Conservation (phyloP, 495 filamentous ascomycete species). For the Lichina pygmaea region DNA sequence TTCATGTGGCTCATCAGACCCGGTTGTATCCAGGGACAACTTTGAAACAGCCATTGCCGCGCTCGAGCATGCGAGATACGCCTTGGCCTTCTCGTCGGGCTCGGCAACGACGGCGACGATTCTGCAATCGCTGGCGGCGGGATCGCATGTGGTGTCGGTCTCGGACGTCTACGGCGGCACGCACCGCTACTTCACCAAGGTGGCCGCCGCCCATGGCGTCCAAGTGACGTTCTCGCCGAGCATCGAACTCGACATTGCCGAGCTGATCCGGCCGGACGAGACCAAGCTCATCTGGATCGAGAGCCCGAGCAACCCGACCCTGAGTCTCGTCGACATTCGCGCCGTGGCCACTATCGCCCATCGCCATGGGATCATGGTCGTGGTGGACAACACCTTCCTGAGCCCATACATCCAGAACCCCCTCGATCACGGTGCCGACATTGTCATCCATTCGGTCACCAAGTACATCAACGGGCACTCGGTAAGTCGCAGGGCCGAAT, state of each 20-base stretch:
- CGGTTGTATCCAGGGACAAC: slow-evolving; percentile 27
- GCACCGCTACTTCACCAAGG: slow-evolving; percentile 96
- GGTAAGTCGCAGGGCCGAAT: slow-evolving; percentile 11
- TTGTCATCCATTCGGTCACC: slow-evolving; percentile 97
- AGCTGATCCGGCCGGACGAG: slow-evolving; percentile 50
- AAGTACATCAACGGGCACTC: slow-evolving; percentile 98
- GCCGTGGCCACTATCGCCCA: slow-evolving; percentile 62
- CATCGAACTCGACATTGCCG: slow-evolving; percentile 64
- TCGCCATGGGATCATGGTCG: slow-evolving; percentile 68
- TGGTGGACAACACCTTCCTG: slow-evolving; percentile 97
- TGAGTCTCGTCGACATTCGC: slow-evolving; percentile 74
- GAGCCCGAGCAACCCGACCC: slow-evolving; percentile 76
- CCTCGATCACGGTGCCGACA: slow-evolving; percentile 79
- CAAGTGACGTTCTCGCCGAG: slow-evolving; percentile 77
- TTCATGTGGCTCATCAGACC: not conserved
- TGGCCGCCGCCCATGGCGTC: slow-evolving; percentile 82
- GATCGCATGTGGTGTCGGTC: slow-evolving; percentile 84
- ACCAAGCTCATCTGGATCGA: slow-evolving; percentile 98
- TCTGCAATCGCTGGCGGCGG: slow-evolving; percentile 73
- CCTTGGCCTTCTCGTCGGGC: slow-evolving; percentile 84
- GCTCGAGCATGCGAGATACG: slow-evolving; percentile 75
- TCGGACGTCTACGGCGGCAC: slow-evolving; percentile 96
- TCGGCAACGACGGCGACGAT: slow-evolving; percentile 83
- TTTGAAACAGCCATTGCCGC: slow-evolving; percentile 81
- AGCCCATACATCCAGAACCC: slow-evolving; percentile 93